Conservation (phyloP, 352 stramenopile species). For the Elongisporangium prolatum region DNA sequence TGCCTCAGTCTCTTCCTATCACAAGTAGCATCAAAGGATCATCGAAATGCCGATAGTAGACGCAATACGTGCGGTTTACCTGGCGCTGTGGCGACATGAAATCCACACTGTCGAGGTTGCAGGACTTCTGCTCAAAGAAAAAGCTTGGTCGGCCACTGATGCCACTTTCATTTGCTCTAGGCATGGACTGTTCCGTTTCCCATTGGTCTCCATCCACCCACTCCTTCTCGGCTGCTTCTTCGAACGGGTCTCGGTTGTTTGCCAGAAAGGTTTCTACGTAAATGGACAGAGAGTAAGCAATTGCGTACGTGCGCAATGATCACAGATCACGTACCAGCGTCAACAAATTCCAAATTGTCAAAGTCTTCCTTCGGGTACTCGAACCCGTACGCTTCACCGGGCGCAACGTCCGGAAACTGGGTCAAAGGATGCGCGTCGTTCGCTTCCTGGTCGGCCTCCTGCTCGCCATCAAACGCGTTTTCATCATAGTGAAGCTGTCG, state of each 20-base stretch:
- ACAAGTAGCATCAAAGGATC: background rate
- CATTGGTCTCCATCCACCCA: conserved; percentile 17
- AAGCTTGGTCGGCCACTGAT: conserved; percentile 38
- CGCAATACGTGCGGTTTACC: background rate
- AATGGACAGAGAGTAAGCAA: background rate
- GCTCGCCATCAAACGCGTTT: background rate
- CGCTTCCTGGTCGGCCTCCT: background rate
- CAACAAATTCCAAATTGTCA: conserved; percentile 58
- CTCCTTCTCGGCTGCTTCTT: background rate
- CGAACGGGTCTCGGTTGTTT: conserved; percentile 16
- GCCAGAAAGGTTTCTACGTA: conserved; percentile 34
- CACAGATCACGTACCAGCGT: conserved; percentile 42
- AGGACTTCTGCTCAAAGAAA: conserved; percentile 71
- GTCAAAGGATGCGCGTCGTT: conserved; percentile 28
- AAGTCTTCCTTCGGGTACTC: conserved; percentile 11
- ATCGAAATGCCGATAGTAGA: background rate
- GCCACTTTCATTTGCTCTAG: conserved; percentile 2
- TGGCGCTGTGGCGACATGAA: conserved; percentile 41
- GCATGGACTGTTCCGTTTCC: conserved; percentile 20
- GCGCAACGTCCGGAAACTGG: conserved; percentile 14
- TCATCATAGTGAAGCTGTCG: background rate
- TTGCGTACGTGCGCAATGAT: background rate
- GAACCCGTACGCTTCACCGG: conserved; percentile 1
- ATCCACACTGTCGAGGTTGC: conserved; percentile 64
- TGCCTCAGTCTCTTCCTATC: background rate